Evolutionary conservation across 805 yeast species (phyloP), one percentile per base, ranked within the genome.

Genomic region (Saccharomycopsis fermentans): DNA sequence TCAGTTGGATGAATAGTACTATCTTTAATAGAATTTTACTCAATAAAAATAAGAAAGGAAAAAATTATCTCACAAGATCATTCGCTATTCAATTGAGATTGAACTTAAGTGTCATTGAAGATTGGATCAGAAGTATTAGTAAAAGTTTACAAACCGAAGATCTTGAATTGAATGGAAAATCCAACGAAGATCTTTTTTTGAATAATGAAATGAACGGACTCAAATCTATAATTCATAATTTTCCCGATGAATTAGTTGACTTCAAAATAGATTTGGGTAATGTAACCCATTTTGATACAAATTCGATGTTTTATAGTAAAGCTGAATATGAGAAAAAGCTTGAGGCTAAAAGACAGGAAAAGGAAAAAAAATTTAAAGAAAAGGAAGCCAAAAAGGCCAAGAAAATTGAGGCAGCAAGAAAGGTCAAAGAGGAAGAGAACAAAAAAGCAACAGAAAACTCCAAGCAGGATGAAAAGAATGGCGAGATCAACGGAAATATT

Each of bases 81-180:
- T 81, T 84, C 62, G 98, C 97, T 0, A 82, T 94, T 71, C 98
- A 94, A 68, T 84, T 94, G 52, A 76, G 97, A 58, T 78, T 94
- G 57, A 94, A 94, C 65, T 66, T 94, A 9, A 90, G 97, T 0
- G 80, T 87, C 4, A 72, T 94, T 51, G 97, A 94, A 70, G 97
- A 94, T 67, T 94, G 99, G 99, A 79, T 92, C 34, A 80, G 96
- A 60, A 76, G 70, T 51, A 57, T 62, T 16, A 47, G 55, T 12
- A 43, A 51, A 53, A 59, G 52, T 14, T 39, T 65, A 11, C 66
- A 69, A 21, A 57, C 57, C 40, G 64, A 65, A 6, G 65, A 64
- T 9, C 21, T 32, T n/a, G 60, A 62, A 21, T 24, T 57, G 35
- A 52, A 53, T 21, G 57, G 58, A 2, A 52, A 55, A 14, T 50